Evolutionary conservation across 2,329 filamentous ascomycete genomes (phyloP), one percentile per base, ranked within the genome.

Genomic region (Thermothelomyces thermophilus): DNA sequence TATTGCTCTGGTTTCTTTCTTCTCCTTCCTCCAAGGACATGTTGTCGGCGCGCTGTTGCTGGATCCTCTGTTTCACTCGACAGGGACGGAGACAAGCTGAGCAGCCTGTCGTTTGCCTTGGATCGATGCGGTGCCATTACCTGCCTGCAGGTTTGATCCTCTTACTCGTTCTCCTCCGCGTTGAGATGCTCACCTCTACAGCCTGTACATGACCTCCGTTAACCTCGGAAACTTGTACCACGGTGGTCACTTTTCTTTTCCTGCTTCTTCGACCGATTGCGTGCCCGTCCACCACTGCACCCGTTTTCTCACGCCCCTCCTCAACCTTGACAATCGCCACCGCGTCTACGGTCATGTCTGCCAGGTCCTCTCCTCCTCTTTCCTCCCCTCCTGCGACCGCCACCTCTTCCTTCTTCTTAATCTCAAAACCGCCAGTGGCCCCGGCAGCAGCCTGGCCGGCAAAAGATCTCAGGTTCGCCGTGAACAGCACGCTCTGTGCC

Each of bases 401-500:
- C 17, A 4, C 14, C 16, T 13, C 5, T 22, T n/a, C 31, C 7
- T 17, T n/a, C 17, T 9, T 11, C 9, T 14, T 17, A 20, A 13
- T 19, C n/a, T n/a, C n/a, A 19, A 2, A 9, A n/a, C 1, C 6
- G 20, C 17, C 28, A 16, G 3, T 17, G 16, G 17, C 31, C 10
- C 19, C 11, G 6, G 6, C 13, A 28, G 71, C 68, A 49, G 76
- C 72, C 19, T 78, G 76, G 57, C 87, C 85, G 0, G 90, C 84
- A 62, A 97, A 97, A 0, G 87, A 80, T 62, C 82, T 86, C 50
- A 98, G 68, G 63, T 98, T 90, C 0, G 93, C 94, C 0, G 93
- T 95, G 63, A 98, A 98, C 11, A 98, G 74, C 8, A 98, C 93
- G 2, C 88, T 95, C 70, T 98, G 93, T 9, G 94, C 93, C 94